phyloP scores from a whole-genome alignment of 2,329 filamentous ascomycete species.

The Beauveria sp. region DNA sequence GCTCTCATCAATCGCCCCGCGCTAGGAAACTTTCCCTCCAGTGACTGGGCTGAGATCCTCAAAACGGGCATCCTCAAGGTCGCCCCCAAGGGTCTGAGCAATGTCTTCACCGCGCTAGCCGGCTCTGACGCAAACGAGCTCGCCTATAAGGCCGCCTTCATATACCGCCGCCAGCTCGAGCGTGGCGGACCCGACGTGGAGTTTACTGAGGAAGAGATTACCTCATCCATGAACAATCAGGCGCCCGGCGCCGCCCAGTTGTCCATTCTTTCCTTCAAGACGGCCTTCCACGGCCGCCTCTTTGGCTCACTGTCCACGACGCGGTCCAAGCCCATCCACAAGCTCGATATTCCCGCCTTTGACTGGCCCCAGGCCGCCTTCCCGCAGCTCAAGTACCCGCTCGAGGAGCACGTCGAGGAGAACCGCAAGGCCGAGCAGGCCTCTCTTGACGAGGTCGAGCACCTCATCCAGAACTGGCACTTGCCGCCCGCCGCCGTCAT shows the following conservation, averaged over 20 bases:
- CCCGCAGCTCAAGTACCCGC: conserved; percentile 77
- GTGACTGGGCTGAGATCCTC: conserved; percentile 75
- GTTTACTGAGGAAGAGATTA: conserved; percentile 70
- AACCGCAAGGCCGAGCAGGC: conserved; percentile 76
- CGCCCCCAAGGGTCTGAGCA: conserved; percentile 73
- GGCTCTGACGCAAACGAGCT: conserved; percentile 92
- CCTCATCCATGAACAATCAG: conserved; percentile 72
- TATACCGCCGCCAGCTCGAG: conserved; percentile 76
- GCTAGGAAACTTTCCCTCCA: conserved; percentile 81
- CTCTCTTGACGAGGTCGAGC: conserved; percentile 75
- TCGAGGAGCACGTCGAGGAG: conserved; percentile 70
- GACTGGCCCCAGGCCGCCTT: conserved; percentile 92
- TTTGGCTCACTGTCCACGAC: conserved; percentile 85
- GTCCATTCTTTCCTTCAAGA: conserved; percentile 83
- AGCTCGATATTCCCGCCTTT: conserved; percentile 88
- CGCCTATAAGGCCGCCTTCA: conserved; percentile 92
- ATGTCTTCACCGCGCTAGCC: conserved; percentile 85
- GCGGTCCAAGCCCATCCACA: conserved; percentile 88
- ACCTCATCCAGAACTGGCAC: conserved; percentile 71
- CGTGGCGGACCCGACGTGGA: conserved; percentile 71
- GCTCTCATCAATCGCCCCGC: conserved; percentile 84
- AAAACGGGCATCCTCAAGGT: conserved; percentile 73
- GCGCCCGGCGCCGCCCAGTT: conserved; percentile 66
- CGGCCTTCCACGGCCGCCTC: conserved; percentile 82
- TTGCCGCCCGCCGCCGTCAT: conserved; percentile 73